These are phyloP conservation scores for Sphenostylis stenocarpa DNA, from an alignment of 306 rosid genomes.

Conservation along the genomic window DNA sequence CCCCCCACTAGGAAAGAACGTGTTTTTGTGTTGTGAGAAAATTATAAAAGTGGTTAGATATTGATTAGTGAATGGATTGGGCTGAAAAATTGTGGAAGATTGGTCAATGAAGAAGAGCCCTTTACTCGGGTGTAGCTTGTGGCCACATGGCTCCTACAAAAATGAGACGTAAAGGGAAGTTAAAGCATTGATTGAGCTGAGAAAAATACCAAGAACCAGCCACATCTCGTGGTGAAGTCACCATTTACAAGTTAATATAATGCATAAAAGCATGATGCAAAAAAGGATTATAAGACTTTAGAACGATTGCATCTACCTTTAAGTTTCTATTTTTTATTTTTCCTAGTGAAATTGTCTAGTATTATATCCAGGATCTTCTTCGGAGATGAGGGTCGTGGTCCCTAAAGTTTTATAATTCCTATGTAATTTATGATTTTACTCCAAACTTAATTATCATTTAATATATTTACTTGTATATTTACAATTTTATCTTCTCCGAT, in stretches of 20 bases:
- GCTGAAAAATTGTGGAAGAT: background rate
- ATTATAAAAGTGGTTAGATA: background rate
- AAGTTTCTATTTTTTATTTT: background rate
- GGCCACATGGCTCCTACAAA: background rate
- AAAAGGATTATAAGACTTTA: background rate
- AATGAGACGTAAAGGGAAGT: slow-evolving; percentile 8
- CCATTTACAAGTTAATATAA: background rate
- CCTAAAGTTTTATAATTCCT: too few relatives aligned
- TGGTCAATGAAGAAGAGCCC: background rate
- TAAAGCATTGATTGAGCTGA: background rate
- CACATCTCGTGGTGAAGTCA: slow-evolving; percentile 7
- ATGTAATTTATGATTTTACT: too few relatives aligned
- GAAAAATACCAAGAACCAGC: background rate
- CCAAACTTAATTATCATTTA: too few relatives aligned
- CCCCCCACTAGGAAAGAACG: background rate
- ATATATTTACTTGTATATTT: too few relatives aligned
- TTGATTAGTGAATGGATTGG: slow-evolving; percentile 4
- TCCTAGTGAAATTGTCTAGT: too few relatives aligned
- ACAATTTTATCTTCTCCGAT: too few relatives aligned
- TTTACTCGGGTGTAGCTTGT: background rate
- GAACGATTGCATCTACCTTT: background rate
- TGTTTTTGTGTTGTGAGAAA: background rate
- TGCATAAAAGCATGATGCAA: background rate
- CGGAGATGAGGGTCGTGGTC: too few relatives aligned
- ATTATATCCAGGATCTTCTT: too few relatives aligned